Base-by-base conservation (phyloP, 148 eudicot genomes). In the Bassia scoparia region DNA sequence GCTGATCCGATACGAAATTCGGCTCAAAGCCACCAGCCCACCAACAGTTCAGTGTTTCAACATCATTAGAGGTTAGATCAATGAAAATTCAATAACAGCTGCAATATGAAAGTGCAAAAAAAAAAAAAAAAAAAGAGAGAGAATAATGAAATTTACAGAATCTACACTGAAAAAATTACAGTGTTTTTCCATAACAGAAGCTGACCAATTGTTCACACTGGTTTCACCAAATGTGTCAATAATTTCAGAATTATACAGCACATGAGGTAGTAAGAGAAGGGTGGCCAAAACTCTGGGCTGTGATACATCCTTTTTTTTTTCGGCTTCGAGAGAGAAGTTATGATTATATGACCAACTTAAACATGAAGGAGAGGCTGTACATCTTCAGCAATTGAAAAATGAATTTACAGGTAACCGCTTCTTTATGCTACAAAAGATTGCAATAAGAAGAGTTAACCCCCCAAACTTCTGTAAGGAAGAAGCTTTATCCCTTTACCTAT, bases 371-470 rank as follows among this genome's bases (percentile, higher is more conserved):
- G 23, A 54, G 73, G 61, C 85, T 86, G 88, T 87, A 90, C 90
- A 90, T 84, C 83, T 86, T 86, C 89, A 86, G 79, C 84, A 81
- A 83, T 78, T 35, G 81, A 81, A 74, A 86, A 89, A 87, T 84
- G 81, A 83, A 88, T 90, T 84, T 87, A 90, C 89, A 88, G 76
- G 78, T 50, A 75, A 77, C 30, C 74, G 76, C 68, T 82, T 55
- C 75, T 71, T 84, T 67, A 70, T 79, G 81, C 83, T 68, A 84
- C 71, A 72, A 70, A 80, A 74, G 68, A 70, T 80, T 81, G 81
- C 78, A 81, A 83, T 77, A 80, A 78, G 76, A 43, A 74, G 77
- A 61, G 70, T 54, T 54, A 77, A 74, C 64, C 78, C 61, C 29
- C 56, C 46, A 29, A 43, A 70, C 77, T 76, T 54, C 29, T 55